Percentiles rank a stretch among this genome's conserved stretches.
These are phyloP conservation scores for Escovopsis sp. DNA, from an alignment of 2,329 filamentous ascomycete genomes.

Conservation along the genomic window DNA sequence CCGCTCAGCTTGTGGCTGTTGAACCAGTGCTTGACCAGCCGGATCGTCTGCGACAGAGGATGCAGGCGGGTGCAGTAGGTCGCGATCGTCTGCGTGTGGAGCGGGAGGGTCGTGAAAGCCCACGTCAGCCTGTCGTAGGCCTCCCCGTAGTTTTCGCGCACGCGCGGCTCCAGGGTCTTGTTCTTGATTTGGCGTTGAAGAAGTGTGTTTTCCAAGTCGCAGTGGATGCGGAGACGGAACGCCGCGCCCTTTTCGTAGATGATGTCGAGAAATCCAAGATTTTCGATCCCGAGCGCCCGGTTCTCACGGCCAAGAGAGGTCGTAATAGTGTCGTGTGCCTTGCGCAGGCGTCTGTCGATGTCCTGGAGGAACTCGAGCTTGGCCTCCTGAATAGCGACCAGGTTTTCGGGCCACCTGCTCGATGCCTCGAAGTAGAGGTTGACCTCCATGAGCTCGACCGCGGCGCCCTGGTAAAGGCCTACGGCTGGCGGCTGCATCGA, in stretches of 20 bases:
- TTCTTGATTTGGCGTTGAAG: constrained; percentile 68
- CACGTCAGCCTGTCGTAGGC: constrained; percentile 59
- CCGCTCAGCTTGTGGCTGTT: constrained; percentile 61
- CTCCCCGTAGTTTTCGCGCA: constrained; percentile 53
- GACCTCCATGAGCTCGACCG: constrained; percentile 51
- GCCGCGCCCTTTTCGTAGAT: constrained; percentile 54
- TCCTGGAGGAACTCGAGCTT: constrained; percentile 81
- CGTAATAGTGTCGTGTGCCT: constrained; percentile 40
- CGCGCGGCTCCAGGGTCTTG: constrained; percentile 48
- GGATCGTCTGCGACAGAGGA: constrained; percentile 66
- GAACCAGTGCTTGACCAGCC: constrained; percentile 84
- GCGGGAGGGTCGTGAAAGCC: constrained; percentile 54
- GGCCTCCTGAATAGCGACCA: constrained; percentile 80
- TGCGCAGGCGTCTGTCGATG: constrained; percentile 55
- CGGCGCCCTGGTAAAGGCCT: constrained; percentile 27
- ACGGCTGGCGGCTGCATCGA: constrained; percentile 34
- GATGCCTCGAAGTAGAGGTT: constrained; percentile 89
- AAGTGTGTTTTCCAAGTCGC: constrained; percentile 71
- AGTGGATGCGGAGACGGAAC: constrained; percentile 78
- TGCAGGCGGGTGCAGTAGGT: constrained; percentile 70
- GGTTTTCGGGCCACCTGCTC: constrained; percentile 81
- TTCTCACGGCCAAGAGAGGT: constrained; percentile 74
- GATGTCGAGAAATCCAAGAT: constrained; percentile 72
- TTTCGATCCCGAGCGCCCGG: constrained; percentile 49
- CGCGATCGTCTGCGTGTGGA: constrained; percentile 68